These are phyloP conservation scores for Fusarium devonianum DNA, from an alignment of 2,329 filamentous ascomycete species.

Conservation along the genomic window DNA sequence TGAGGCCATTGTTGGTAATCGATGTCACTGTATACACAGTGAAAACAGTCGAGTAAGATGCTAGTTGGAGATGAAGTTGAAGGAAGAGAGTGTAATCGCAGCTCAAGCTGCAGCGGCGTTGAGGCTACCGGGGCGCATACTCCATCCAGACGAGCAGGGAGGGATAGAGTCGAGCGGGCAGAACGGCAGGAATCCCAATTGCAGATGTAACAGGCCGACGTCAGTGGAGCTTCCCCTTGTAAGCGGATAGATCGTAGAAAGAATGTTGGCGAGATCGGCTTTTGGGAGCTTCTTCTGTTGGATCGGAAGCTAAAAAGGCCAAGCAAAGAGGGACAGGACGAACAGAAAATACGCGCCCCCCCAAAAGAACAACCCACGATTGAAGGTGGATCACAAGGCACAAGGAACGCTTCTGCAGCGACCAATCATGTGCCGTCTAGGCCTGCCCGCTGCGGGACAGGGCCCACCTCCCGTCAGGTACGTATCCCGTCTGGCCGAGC, in stretches of 20 bases:
- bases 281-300: constrained; percentile 4
- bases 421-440: constrained; percentile 21
- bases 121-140: constrained; percentile 28
- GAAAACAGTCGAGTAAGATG: background rate
- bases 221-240: constrained; percentile 17
- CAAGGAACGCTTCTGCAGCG: constrained; percentile 2
- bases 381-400: constrained; percentile 25
- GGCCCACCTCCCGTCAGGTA: constrained; percentile 30
- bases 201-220: constrained; percentile 9
- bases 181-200: constrained; percentile 1
- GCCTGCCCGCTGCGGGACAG: constrained; percentile 23
- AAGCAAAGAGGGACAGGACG: too few relatives aligned
- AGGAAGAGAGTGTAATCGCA: constrained; percentile 11
- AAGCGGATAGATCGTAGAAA: constrained; percentile 1
- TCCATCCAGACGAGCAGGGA: constrained; percentile 10
- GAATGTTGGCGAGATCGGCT: constrained; percentile 16
- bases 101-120: constrained; percentile 26
- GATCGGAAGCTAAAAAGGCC: constrained; percentile 18
- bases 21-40: background rate
- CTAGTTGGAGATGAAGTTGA: background rate
- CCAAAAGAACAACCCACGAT: constrained; percentile 19
- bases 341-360: constrained; percentile 7
- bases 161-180: background rate
- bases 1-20: constrained; percentile 27
- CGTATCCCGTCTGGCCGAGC: constrained; percentile 15